Base-by-base conservation (phyloP, 129 eudicot species). In the Sambucus nigra region DNA sequence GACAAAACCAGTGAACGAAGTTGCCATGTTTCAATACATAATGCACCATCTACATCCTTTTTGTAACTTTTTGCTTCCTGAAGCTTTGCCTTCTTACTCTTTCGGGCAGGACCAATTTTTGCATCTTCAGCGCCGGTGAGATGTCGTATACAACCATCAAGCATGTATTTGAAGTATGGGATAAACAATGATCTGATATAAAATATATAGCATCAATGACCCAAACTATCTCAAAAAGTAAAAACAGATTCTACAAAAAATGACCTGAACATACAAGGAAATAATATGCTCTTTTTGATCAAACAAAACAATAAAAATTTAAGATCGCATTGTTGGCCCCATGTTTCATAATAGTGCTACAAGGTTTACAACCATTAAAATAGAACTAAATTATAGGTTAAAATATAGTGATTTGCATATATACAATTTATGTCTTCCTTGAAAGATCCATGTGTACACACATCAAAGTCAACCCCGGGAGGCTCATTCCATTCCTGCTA, bases 131-230 rank as follows among this genome's bases (percentile, higher is more conserved):
- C 59, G 47, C 70, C 78, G 16, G 64, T 75, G n/a, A 91, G 80
- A 74, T 75, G 73, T 2, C 66, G 65, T 41, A 91, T 70, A 80
- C 79, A 79, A n/a, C 89, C 83, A 49, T 82, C 86, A 17, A 73
- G 81, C 73, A 91, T 63, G 69, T 85, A 79, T 62, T 91, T 91
- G 78, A 91, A 91, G 78, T 81, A 85, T 23, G 98, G 95, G 35
- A 85, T 94, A 70, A 91, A 91, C 55, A 91, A 60, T 5, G 94
- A 79, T 57, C 98, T 91, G 77, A 29, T 13, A 33, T 40, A 32
- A 46, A 63, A 42, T 11, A 32, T n/a, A 38, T 11, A 16, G 17
- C 22, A 13, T 42, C 46, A 46, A 23, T 19, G 19, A 22, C 17
- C 14, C 47, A 39, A 0, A 17, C n/a, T n/a, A n/a, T n/a, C n/a